Evolutionary conservation across 352 stramenopile species (phyloP), one percentile per base, ranked within the genome.

Genomic region (Pythium graminicola): DNA sequence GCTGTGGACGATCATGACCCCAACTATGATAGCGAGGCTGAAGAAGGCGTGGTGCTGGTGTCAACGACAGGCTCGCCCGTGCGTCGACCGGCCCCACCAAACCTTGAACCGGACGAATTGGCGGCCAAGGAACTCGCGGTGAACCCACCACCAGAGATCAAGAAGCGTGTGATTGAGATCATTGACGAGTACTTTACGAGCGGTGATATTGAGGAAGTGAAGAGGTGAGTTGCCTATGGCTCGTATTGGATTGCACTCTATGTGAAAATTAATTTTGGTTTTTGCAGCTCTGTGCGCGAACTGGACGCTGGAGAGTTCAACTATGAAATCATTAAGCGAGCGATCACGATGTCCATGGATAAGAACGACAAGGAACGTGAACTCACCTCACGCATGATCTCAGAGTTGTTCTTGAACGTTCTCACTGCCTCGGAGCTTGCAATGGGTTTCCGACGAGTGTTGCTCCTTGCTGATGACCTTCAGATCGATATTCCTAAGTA

Each of bases 391-490:
- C 76, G 92, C 22, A 62, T 98, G 24, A 79, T 99, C 47, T 97
- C 92, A 24, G 84, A 89, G 54, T 68, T 98, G 36, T 97, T 98
- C 64, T 77, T 97, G 50, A 86, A 93, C 49, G 80, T 81, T 5
- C 57, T 95, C 7, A 89, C 79, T 27, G 76, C 78, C 2, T 72
- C 74, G 24, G 72, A 93, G 60, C 79, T 95, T 43, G 64, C 80
- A 24, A 89, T 89, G 67, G 97, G 96, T 23, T 99, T 99, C 64
- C 91, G 98, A 55, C 81, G 95, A 22, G 79, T 99, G 26, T 79
- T 99, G 41, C 81, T 99, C 55, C 77, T 93, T 8, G 81, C 98
- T 7, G 92, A 98, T 29, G 97, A 99, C 63, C 79, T 99, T 52
- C 76, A 89, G 54, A 95, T 99, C 45, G 96, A 99, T 58, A 97